Conservation (phyloP, 176 grass and related monocot genomes). For the Triticum aestivum region DNA sequence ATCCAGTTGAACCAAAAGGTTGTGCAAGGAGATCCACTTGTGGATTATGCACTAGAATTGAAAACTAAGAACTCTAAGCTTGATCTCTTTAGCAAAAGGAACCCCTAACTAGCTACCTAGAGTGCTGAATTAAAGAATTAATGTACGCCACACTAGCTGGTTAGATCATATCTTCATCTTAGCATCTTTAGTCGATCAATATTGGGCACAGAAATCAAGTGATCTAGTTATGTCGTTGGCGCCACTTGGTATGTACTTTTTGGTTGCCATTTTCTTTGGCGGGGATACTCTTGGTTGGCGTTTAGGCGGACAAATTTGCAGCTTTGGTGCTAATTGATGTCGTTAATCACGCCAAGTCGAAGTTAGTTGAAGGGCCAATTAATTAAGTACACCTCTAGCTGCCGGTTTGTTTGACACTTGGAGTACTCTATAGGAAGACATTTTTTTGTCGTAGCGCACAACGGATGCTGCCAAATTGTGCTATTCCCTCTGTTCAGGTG, state of each 20-base stretch:
- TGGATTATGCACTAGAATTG: not conserved
- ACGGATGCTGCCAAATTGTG: not conserved
- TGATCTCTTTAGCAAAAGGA: slow-evolving; percentile 1
- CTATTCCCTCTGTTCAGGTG: not conserved
- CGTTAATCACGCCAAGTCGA: not conserved
- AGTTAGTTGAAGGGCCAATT: not conserved
- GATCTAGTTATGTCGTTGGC: not conserved
- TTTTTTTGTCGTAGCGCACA: not conserved
- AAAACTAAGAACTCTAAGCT: not conserved
- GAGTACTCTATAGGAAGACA: not conserved
- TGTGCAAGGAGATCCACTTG: not conserved
- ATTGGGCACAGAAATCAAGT: not conserved
- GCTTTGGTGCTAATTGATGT: not conserved
- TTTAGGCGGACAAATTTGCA: not conserved
- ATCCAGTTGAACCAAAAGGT: not conserved
- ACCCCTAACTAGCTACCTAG: not conserved
- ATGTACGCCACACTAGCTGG: not conserved
- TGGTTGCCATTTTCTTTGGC: not conserved
- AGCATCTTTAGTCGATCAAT: not conserved
- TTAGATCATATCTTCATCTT: not conserved
- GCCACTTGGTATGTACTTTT: not conserved
- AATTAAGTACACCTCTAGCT: not conserved
- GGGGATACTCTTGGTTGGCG: not conserved
- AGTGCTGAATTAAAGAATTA: not conserved
- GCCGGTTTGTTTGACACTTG: not conserved